Percentiles rank a stretch among this genome's conserved stretches.
Evolutionary conservation across 2,329 filamentous ascomycete genomes (phyloP).

Genomic region (Purpureocillium lavendulum): DNA sequence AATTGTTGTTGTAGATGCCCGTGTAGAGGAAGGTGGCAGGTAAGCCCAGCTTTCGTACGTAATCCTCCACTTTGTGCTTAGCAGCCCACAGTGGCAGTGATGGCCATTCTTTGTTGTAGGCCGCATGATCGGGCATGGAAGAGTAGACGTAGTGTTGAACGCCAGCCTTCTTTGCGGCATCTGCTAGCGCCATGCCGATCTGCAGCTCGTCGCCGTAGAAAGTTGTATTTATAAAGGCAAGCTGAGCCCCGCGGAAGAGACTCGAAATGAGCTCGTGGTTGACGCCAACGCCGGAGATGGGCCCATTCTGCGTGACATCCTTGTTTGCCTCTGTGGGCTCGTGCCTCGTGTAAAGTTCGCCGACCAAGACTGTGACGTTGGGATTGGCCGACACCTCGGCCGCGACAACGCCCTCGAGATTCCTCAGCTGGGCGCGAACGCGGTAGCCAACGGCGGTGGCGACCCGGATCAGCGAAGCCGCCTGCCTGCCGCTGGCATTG

Average conservation of each 20-base stretch:
- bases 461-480: constrained; percentile 88
- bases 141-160: constrained; percentile 93
- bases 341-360: constrained; percentile 53
- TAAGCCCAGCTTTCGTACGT: constrained; percentile 72
- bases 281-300: constrained; percentile 55
- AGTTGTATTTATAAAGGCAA: constrained; percentile 96
- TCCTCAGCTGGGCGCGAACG: constrained; percentile 86
- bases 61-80: constrained; percentile 89
- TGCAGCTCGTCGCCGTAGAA: constrained; percentile 92
- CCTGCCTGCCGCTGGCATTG: constrained; percentile 92
- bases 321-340: constrained; percentile 39
- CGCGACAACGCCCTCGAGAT: constrained; percentile 78
- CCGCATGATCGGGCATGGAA: constrained; percentile 90
- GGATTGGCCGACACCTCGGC: constrained; percentile 75
- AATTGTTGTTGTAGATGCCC: constrained; percentile 99
- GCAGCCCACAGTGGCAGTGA: constrained; percentile 83
- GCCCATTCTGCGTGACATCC: constrained; percentile 62
- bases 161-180: constrained; percentile 76
- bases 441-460: constrained; percentile 89
- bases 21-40: constrained; percentile 92
- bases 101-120: constrained; percentile 69
- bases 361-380: constrained; percentile 60
- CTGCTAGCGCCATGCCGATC: constrained; percentile 80
- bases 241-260: constrained; percentile 74
- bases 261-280: constrained; percentile 65